Conservation (phyloP, 2,329 filamentous ascomycete species). For the Ciborinia camelliae region DNA sequence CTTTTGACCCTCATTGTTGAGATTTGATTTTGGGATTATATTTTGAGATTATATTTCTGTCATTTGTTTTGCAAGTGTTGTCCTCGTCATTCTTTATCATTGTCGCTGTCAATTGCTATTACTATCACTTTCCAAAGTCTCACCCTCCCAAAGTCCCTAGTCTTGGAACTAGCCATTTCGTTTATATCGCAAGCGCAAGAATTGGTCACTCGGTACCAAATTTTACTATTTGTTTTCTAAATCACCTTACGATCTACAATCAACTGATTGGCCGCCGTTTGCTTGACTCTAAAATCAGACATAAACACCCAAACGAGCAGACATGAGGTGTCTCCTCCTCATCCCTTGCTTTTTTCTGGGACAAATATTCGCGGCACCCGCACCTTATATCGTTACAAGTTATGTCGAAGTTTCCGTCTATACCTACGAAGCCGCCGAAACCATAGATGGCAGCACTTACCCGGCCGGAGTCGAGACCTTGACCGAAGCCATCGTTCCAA, state of each 20-base stretch:
- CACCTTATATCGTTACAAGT: constrained; percentile 27
- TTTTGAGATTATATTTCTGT: too few relatives aligned
- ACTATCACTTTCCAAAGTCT: too few relatives aligned
- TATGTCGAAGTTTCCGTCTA: constrained; percentile 27
- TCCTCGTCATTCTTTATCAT: not conserved
- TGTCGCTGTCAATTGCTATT: not conserved
- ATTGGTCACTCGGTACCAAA: not conserved
- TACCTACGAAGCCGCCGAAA: constrained; percentile 8
- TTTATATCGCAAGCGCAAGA: not conserved
- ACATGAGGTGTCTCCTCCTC: not conserved
- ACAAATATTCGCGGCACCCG: constrained; percentile 19
- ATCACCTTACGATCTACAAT: not conserved
- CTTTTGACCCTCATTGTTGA: not conserved
- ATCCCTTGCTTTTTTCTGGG: not conserved
- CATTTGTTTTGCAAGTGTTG: not conserved
- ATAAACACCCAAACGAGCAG: not conserved
- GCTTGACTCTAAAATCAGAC: not conserved
- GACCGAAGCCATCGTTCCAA: not conserved
- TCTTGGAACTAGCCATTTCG: not conserved
- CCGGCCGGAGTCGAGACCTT: not conserved
- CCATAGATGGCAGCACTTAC: not conserved
- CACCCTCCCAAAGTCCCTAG: too few relatives aligned
- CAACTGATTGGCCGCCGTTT: not conserved
- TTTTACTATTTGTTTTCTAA: not conserved
- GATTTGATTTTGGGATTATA: too few relatives aligned